Evolutionary conservation across 2,329 filamentous ascomycete species (phyloP), one percentile per base, ranked within the genome.

Genomic region (Sporothrix pallida): DNA sequence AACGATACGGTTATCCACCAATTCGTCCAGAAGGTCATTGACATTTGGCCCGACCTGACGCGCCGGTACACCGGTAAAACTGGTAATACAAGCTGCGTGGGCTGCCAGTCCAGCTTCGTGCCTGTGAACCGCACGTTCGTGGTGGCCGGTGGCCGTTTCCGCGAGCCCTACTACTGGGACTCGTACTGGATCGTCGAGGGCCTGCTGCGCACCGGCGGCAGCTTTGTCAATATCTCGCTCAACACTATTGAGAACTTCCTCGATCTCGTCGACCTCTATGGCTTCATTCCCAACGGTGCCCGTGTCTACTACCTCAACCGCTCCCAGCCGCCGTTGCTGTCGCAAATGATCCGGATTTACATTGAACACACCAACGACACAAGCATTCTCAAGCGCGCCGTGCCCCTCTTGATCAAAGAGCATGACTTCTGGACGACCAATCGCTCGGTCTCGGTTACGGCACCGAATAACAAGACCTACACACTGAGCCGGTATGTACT

Each of bases 81-180:
- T 0, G 65, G 42, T 37, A 48, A 50, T 15, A 58, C 72, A 31
- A 86, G 86, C 77, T 92, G 90, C 82, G 82, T 84, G 9, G 85
- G 84, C 48, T 92, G 90, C 75, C 88, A 89, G 48, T 86, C 86
- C 77, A 91, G 89, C 79, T 92, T 90, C 80, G 88, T 92, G 73
- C 88, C 89, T 7, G 79, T 92, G 74, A 91, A 90, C 77, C 87
- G 88, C 73, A 90, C 89, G 2, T 92, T 92, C 78, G 89, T 92
- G n/a, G 86, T 92, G 17, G 90, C 90, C 3, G 90, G 90, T 13
- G 90, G 90, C n/a, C 88, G 90, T 44, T 92, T 92, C 83, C 85
- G 90, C 48, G 90, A 92, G 80, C 86, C 89, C 1, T 92, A 92
- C 79, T 92, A 92, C 80, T 92, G 90, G 90, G 90, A 92, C 79